A percentile compares a stretch with the other conserved stretches of the same genome.
phyloP scores from a whole-genome alignment of 352 stramenopile species.

The Labyrinthula sp. region DNA sequence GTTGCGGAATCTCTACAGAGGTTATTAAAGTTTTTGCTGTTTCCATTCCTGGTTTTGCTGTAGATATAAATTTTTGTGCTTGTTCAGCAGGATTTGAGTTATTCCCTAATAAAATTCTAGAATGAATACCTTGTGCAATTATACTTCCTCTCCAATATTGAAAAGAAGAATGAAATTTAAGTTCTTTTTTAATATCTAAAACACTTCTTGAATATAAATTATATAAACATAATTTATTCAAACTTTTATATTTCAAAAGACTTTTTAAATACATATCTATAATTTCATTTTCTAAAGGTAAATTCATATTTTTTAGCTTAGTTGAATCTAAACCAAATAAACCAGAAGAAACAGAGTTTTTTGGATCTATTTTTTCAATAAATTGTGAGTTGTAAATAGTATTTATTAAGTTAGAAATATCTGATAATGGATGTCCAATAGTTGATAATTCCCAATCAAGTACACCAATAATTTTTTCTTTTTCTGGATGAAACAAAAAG shows the following conservation, averaged over 20 bases:
- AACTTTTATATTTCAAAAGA: constrained; percentile 39
- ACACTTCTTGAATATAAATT: too few species aligned
- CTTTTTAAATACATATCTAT: constrained; percentile 38
- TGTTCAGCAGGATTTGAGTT: too few species aligned
- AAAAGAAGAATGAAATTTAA: too few species aligned
- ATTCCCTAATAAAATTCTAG: too few species aligned
- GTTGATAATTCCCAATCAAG: constrained; percentile 61
- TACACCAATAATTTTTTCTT: constrained; percentile 47
- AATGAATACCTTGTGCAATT: constrained; percentile 57
- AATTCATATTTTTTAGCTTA: constrained; percentile 30
- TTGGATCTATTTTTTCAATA: constrained; percentile 4
- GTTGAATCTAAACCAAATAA: not conserved
- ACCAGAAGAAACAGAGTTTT: constrained; percentile 5
- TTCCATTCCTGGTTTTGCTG: too few species aligned
- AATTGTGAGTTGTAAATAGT: constrained; percentile 37
- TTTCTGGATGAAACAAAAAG: constrained; percentile 49
- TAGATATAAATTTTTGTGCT: too few species aligned
- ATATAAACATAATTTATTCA: too few species aligned
- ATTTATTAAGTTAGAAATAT: constrained; percentile 53
- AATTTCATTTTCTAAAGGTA: constrained; percentile 39
- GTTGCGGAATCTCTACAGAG: too few species aligned
- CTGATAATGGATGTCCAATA: constrained; percentile 48
- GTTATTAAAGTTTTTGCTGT: too few species aligned
- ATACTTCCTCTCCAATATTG: constrained; percentile 59
- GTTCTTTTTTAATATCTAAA: too few species aligned